Base-by-base conservation (phyloP, 176 grass and related monocot genomes). In the Hordeum vulgare region DNA sequence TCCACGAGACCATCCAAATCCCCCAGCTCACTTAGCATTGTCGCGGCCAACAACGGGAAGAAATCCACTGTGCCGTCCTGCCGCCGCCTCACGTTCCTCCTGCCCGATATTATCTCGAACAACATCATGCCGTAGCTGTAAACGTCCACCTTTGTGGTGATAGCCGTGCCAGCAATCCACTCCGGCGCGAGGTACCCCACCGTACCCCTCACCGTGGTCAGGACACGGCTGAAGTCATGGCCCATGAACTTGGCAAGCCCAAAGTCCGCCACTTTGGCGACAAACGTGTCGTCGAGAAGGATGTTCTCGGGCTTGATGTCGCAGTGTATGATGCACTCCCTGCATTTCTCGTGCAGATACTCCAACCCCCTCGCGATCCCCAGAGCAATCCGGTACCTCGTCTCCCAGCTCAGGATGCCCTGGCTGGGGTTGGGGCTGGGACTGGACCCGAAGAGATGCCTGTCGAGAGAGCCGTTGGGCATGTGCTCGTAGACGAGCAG, bases 221-320 rank as follows among this genome's bases (percentile, higher is more conserved):
- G 45, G 2, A 85, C 85, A 12, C 85, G 18, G 58, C 91, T 94
- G 74, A 85, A 88, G 15, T 93, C 71, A 9, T 66, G 71, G 7
- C 68, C 85, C 1, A 93, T 5, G 24, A 90, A 81, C 66, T 90
- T 83, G 0, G 79, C 84, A 20, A 81, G 63, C 25, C 91, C 91
- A 66, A 90, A 94, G 86, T 94, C 85, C 1, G 88, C 71, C 8
- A 94, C 39, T 49, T 94, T 91, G 4, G 92, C 68, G 2, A 80
- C 41, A 6, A 91, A 64, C 6, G 5, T 6, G 6, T 25, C 75
- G 27, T 88, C 80, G 6, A 95, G 21, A 4, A 90, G 66, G 39
- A 93, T 90, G 85, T 93, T 93, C 85, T 93, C 87, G 0, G 91
- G 91, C 78, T 93, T 93, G 39, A 93, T 90, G 78, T 93, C 91